Base-by-base conservation (phyloP, 1,284 basidiomycete species). In the Tilletiopsis washingtonensis region DNA sequence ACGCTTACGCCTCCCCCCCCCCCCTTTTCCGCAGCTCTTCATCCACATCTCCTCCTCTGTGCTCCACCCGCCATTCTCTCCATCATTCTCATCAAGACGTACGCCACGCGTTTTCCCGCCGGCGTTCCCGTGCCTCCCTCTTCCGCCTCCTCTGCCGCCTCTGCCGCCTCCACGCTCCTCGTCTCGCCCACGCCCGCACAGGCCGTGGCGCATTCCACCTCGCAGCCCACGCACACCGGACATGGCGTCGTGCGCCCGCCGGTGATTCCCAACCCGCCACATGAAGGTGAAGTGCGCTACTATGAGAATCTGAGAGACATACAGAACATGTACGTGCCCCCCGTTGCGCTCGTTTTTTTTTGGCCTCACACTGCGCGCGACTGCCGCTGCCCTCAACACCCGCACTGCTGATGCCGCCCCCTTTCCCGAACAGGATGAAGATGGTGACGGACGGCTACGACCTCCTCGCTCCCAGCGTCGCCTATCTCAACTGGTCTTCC, bases 401-500 rank as follows among this genome's bases (percentile, higher is more conserved):
- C n/a, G n/a, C n/a, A n/a, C n/a, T n/a, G n/a, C n/a, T n/a, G n/a
- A n/a, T n/a, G n/a, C n/a, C n/a, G n/a, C n/a, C n/a, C n/a, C n/a
- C n/a, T n/a, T n/a, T n/a, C n/a, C 38, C n/a, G 4, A 7, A 3
- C 47, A 59, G 54, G 57, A 73, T 73, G 70, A 53, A 57, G 14
- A 61, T 71, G 53, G 57, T 73, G 37, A 68, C 69, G 29, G 66
- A 70, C 34, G 66, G 57, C 39, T 73, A 74, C 49, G 67, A 69
- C 40, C 49, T 61, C 27, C 57, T 69, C n/a, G 54, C 62, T 0
- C 66, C 68, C 3, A 48, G 67, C 4, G 63, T 72, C 12, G 61
- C 62, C 15, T 71, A 67, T 47, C 53, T 74, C 40, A 71, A 74
- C 53, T 74, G 72, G 72, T 74, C 72, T 0, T 61, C 61, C 14